These are phyloP conservation scores for Lenwebbia sp. DNA, from an alignment of 345 rosid species.

Conservation along the genomic window DNA sequence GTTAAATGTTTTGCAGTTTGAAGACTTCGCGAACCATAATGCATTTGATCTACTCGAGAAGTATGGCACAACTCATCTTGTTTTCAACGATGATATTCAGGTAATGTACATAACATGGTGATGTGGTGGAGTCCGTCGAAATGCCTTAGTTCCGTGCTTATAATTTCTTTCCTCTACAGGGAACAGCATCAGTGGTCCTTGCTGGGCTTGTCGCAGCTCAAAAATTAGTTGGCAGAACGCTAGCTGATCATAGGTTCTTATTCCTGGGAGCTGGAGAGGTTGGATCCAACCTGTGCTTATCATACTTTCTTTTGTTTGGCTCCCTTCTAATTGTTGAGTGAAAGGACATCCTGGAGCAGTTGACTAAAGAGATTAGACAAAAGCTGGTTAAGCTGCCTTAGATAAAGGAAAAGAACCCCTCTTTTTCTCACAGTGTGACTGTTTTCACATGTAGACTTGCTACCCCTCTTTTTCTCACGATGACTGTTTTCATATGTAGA, in stretches of 20 bases:
- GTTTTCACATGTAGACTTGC: background rate
- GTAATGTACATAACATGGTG: slow-evolving; percentile 16
- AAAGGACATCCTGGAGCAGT: background rate
- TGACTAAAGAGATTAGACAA: background rate
- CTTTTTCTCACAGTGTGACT: background rate
- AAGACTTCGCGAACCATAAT: slow-evolving; percentile 97
- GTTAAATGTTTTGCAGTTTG: slow-evolving; percentile 49
- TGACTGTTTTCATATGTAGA: background rate
- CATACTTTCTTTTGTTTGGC: background rate
- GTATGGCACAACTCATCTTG: slow-evolving; percentile 91
- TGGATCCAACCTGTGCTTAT: slow-evolving; percentile 1
- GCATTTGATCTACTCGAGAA: slow-evolving; percentile 85
- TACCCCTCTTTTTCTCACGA: background rate
- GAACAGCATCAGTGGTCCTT: slow-evolving; percentile 97
- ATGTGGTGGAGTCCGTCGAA: background rate
- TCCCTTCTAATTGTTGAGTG: background rate
- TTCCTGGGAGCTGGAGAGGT: slow-evolving; percentile 99
- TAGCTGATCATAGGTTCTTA: slow-evolving; percentile 73
- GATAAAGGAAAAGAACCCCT: background rate
- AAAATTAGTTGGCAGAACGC: slow-evolving; percentile 61
- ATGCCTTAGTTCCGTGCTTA: background rate
- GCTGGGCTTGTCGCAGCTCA: slow-evolving; percentile 86
- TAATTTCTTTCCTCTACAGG: slow-evolving; percentile 27
- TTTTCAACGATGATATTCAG: slow-evolving; percentile 98
- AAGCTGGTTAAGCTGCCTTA: background rate